These are phyloP conservation scores for Kockiozyma suomiensis DNA, from an alignment of 805 yeast species.

Conservation along the genomic window DNA sequence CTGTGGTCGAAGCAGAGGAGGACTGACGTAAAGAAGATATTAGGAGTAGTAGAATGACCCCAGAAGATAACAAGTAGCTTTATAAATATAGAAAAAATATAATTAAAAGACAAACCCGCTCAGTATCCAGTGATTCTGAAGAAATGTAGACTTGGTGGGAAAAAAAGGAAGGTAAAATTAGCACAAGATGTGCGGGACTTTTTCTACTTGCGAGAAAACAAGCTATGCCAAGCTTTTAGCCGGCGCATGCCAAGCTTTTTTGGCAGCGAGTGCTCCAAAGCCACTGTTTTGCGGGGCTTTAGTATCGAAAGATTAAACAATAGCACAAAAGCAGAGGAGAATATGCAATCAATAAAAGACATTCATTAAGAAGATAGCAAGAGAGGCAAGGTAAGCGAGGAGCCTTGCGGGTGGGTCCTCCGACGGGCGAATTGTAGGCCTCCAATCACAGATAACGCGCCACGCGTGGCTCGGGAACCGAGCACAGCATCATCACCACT, in stretches of 20 bases:
- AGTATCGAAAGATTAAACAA: too few species aligned
- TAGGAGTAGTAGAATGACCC: not conserved
- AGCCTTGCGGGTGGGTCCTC: not conserved
- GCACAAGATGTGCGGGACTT: not conserved
- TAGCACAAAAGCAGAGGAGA: too few species aligned
- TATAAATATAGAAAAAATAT: too few species aligned
- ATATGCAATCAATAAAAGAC: too few species aligned
- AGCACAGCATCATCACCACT: too few species aligned
- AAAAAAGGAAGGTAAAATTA: not conserved
- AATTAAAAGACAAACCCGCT: too few species aligned
- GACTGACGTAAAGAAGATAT: not conserved
- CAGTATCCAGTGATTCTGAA: too few species aligned
- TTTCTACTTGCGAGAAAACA: not conserved
- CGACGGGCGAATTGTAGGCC: not conserved
- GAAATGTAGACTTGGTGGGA: too few species aligned
- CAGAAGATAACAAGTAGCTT: too few species aligned
- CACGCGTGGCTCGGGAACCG: too few species aligned
- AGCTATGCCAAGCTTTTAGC: constrained; percentile 18
- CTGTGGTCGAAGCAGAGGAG: not conserved
- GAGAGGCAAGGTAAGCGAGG: not conserved
- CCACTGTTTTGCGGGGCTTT: too few species aligned
- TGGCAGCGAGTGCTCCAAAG: not conserved
- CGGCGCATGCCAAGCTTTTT: constrained; percentile 20
- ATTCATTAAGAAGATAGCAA: too few species aligned
- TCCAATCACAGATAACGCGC: constrained; percentile 1